phyloP scores from a whole-genome alignment of 1,284 basidiomycete species.

The Trametes polyzona region DNA sequence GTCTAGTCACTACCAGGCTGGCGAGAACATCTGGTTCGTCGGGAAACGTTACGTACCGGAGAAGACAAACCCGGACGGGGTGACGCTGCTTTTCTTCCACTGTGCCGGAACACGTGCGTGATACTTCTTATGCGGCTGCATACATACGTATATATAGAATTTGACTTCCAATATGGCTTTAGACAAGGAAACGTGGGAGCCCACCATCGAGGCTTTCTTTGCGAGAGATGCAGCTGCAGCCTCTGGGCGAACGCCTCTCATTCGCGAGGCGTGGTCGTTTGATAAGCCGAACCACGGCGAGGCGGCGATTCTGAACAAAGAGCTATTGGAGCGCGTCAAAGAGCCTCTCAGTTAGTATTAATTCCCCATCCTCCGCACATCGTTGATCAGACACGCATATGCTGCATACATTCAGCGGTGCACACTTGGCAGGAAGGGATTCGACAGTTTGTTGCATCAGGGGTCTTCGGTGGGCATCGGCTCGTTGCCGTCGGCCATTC shows the following conservation, averaged over 20 bases:
- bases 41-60: too few species aligned
- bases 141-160: too few species aligned
- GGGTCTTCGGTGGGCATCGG: slow-evolving; percentile 19
- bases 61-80: too few species aligned
- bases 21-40: too few species aligned
- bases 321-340: slow-evolving; percentile 11
- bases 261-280: slow-evolving; percentile 38
- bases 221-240: slow-evolving; percentile 3
- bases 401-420: slow-evolving; percentile 14
- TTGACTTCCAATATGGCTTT: background rate
- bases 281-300: slow-evolving; percentile 37
- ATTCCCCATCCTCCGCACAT: background rate
- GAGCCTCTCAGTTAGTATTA: slow-evolving; percentile 19
- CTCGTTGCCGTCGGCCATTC: slow-evolving; percentile 34
- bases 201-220: slow-evolving; percentile 27
- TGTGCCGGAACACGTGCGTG: slow-evolving; percentile 12
- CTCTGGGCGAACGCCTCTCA: background rate
- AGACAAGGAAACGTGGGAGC: slow-evolving; percentile 38
- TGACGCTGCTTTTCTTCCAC: slow-evolving; percentile 15
- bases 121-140: background rate
- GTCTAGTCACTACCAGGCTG: too few species aligned
- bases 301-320: slow-evolving; percentile 29
- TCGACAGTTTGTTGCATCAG: slow-evolving; percentile 19
- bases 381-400: background rate
- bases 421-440: slow-evolving; percentile 24